Percentiles rank a stretch among this genome's conserved stretches.
Conservation (phyloP, 495 filamentous ascomycete species). For the Neurospora tetraspora region DNA sequence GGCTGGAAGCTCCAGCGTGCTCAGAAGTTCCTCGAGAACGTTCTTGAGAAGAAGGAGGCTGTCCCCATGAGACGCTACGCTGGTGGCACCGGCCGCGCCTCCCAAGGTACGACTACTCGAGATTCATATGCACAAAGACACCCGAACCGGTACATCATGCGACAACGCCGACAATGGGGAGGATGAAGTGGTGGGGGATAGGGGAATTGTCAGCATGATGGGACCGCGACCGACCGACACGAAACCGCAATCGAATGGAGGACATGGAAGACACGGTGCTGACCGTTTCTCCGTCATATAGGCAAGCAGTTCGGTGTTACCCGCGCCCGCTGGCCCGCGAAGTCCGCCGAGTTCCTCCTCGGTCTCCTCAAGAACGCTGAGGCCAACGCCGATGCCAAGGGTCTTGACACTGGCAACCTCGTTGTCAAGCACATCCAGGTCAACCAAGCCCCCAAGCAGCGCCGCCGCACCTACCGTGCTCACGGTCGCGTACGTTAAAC, state of each 20-base stretch:
- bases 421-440: slow-evolving; percentile 99
- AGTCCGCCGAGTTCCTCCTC: slow-evolving; percentile 96
- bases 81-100: slow-evolving; percentile 82
- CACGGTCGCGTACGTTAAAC: slow-evolving; percentile 87
- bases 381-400: slow-evolving; percentile 98
- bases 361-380: slow-evolving; percentile 97
- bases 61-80: slow-evolving; percentile 95
- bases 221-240: background rate
- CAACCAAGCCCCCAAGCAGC: slow-evolving; percentile 98
- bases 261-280: slow-evolving; percentile 10
- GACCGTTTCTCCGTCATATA: slow-evolving; percentile 32
- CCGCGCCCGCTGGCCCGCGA: slow-evolving; percentile 96
- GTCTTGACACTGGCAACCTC: slow-evolving; percentile 92
- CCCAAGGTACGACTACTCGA: slow-evolving; percentile 71
- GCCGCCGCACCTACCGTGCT: slow-evolving; percentile 96
- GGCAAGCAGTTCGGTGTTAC: slow-evolving; percentile 97
- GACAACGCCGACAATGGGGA: background rate
- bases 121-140: slow-evolving; percentile 1
- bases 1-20: slow-evolving; percentile 97
- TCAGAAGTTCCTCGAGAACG: slow-evolving; percentile 91
- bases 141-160: background rate
- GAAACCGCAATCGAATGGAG: background rate
- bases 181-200: background rate
- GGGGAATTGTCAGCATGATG: background rate
- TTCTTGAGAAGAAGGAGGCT: slow-evolving; percentile 87